A percentile compares a stretch with the other conserved stretches of the same genome.
These are phyloP conservation scores for Leptographium lundbergii DNA, from an alignment of 2,329 filamentous ascomycete species.

Conservation along the genomic window DNA sequence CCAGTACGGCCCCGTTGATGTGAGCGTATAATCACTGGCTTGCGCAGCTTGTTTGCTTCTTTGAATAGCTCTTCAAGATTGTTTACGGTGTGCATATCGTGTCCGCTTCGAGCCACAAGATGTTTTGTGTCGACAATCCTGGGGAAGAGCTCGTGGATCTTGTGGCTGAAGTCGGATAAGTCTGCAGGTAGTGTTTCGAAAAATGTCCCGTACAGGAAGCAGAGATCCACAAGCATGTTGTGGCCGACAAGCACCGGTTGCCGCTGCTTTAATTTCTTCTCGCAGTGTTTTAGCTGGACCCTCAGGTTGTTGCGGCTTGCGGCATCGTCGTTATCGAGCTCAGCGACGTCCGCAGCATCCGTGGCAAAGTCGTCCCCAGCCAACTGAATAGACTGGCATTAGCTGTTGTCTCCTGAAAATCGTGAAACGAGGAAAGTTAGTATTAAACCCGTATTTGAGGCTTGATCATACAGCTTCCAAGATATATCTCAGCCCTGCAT, in stretches of 20 bases:
- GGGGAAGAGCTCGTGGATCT: constrained; percentile 34
- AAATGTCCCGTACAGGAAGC: constrained; percentile 52
- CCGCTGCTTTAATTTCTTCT: constrained; percentile 17
- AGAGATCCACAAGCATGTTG: constrained; percentile 51
- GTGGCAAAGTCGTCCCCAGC: constrained; percentile 17
- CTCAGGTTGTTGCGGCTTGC: neutral
- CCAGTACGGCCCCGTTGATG: neutral
- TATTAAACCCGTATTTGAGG: neutral
- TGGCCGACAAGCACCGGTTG: constrained; percentile 43
- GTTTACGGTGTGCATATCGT: constrained; percentile 54
- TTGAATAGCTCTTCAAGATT: constrained; percentile 10
- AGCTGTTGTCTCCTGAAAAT: neutral
- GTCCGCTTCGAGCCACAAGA: constrained; percentile 53
- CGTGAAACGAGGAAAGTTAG: too few species aligned
- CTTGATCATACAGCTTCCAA: constrained; percentile 18
- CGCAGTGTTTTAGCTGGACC: constrained; percentile 11
- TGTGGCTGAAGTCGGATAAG: constrained; percentile 36
- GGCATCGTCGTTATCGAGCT: neutral
- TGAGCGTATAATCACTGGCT: neutral
- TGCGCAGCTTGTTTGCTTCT: neutral
- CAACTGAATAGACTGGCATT: constrained; percentile 8
- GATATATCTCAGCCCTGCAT: constrained; percentile 14
- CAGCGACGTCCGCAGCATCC: constrained; percentile 2
- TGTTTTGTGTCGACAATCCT: constrained; percentile 54
- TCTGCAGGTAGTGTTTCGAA: constrained; percentile 41